These are phyloP conservation scores for Pseudodiploospora longispora DNA, from an alignment of 2,329 filamentous ascomycete genomes.

Conservation along the genomic window DNA sequence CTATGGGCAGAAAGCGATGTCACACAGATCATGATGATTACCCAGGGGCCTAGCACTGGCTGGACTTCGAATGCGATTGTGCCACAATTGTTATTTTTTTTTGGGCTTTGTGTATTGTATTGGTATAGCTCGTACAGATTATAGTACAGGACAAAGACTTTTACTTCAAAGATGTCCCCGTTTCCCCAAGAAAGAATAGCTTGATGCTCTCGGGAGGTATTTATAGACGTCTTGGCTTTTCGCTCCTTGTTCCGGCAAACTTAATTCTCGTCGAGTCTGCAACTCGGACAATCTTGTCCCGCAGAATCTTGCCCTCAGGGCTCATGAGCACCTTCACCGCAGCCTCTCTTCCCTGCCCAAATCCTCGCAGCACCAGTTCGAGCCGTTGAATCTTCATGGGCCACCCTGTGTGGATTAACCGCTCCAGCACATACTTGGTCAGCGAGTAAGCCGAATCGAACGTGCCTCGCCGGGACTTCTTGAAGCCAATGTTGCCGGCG, in stretches of 20 bases:
- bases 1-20: neutral
- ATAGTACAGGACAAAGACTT: constrained; percentile 22
- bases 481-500: constrained; percentile 85
- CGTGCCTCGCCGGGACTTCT: constrained; percentile 66
- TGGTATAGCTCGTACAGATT: constrained; percentile 25
- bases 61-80: no score
- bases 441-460: constrained; percentile 94
- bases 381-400: constrained; percentile 66
- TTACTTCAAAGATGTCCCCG: constrained; percentile 8
- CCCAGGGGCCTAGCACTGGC: no score
- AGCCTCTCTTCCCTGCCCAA: constrained; percentile 80
- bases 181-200: no score
- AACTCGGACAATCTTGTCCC: constrained; percentile 68
- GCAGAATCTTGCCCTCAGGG: constrained; percentile 68
- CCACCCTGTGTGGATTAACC: constrained; percentile 75
- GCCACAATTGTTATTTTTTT: neutral
- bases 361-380: constrained; percentile 77
- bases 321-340: constrained; percentile 84
- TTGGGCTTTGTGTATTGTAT: neutral
- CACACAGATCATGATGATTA: no score
- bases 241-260: constrained; percentile 88
- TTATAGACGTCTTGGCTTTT: constrained; percentile 69
- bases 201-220: neutral
- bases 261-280: constrained; percentile 85
- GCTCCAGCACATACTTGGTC: constrained; percentile 71